These are phyloP conservation scores for Morella rubra DNA, from an alignment of 306 rosid genomes.

Conservation along the genomic window DNA sequence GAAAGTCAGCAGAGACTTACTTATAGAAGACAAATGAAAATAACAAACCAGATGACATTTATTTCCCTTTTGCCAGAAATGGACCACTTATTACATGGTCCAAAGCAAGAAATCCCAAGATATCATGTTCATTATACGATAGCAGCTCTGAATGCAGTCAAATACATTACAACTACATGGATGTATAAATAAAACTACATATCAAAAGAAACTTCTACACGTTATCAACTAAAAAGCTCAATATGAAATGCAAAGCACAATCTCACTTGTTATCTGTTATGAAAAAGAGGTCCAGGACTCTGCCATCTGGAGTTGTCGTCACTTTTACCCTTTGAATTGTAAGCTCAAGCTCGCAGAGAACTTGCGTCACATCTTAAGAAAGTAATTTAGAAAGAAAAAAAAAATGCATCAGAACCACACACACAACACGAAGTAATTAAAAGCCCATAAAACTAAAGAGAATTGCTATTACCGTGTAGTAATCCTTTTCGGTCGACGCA, in stretches of 20 bases:
- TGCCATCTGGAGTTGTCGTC: conserved; percentile 76
- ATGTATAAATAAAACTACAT: neutral
- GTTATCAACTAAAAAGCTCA: neutral
- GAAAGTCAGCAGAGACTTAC: conserved; percentile 3
- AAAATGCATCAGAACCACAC: conserved; percentile 22
- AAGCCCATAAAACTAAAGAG: neutral
- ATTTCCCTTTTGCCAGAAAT: neutral
- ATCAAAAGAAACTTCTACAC: neutral
- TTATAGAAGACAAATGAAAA: neutral
- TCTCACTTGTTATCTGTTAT: conserved; percentile 70
- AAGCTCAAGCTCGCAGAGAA: conserved; percentile 68
- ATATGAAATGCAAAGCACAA: neutral
- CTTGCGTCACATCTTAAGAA: conserved; percentile 59
- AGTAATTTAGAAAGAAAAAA: neutral
- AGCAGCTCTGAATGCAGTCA: conserved; percentile 7
- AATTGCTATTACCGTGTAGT: conserved; percentile 48
- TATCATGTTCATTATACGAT: neutral
- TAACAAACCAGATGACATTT: neutral
- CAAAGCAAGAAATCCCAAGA: neutral
- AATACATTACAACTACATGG: neutral
- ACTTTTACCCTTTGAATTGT: conserved; percentile 70
- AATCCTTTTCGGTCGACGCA: conserved; percentile 65
- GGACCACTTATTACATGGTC: conserved; percentile 12
- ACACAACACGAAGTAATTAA: conserved; percentile 4
- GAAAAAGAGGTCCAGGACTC: conserved; percentile 78